phyloP scores from a whole-genome alignment of 768 basidiomycete species.

The Mycena capillaripes region DNA sequence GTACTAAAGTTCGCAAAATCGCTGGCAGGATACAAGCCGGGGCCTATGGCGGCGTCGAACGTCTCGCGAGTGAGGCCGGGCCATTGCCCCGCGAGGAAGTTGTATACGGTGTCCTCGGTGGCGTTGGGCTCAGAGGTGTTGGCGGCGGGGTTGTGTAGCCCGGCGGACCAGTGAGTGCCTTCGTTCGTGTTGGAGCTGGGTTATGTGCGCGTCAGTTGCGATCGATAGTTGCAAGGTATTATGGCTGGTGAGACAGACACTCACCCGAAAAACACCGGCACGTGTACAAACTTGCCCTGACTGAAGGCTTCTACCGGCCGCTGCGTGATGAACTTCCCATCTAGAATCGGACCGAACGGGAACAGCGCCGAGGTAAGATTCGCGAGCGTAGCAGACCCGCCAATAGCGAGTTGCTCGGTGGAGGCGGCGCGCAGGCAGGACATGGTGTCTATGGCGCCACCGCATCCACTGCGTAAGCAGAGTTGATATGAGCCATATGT shows the following conservation, averaged over 20 bases:
- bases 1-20: background rate
- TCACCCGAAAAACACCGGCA: background rate
- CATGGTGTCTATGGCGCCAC: background rate
- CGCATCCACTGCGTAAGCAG: background rate
- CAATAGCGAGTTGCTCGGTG: background rate
- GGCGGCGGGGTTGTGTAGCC: no score
- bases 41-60: no score
- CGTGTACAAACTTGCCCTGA: background rate
- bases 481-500: background rate
- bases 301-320: conserved; percentile 4
- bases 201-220: no score
- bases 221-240: no score
- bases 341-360: background rate
- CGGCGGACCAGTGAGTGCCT: no score
- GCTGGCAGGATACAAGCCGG: no score
- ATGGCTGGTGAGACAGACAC: background rate
- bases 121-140: no score
- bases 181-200: background rate
- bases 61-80: no score
- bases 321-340: background rate
- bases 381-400: background rate
- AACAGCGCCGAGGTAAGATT: background rate
- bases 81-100: no score
- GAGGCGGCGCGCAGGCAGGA: background rate
- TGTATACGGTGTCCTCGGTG: no score